These are phyloP conservation scores for Tuber melanosporum DNA, from an alignment of 495 filamentous ascomycete species.

Conservation along the genomic window DNA sequence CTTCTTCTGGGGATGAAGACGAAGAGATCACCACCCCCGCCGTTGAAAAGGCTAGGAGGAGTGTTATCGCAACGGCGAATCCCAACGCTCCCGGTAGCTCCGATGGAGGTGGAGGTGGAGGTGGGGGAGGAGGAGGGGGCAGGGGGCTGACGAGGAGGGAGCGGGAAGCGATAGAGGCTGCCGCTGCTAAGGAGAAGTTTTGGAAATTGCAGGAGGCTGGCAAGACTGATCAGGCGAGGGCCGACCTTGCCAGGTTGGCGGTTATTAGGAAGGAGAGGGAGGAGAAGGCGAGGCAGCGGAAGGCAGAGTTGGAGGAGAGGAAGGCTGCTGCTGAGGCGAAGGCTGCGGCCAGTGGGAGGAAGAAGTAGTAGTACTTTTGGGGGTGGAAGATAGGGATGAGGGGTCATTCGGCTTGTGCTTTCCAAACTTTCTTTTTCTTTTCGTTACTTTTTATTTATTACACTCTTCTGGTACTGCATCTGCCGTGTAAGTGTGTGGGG, in stretches of 20 bases:
- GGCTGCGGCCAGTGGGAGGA: constrained; percentile 22
- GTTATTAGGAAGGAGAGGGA: constrained; percentile 80
- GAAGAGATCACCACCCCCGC: constrained; percentile 26
- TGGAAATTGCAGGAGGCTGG: constrained; percentile 90
- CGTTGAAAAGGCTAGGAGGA: constrained; percentile 19
- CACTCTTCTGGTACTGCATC: neutral
- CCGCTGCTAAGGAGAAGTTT: constrained; percentile 82
- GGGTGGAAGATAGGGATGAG: neutral
- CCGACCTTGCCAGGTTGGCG: constrained; percentile 78
- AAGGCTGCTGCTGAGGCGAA: constrained; percentile 38
- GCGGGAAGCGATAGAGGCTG: constrained; percentile 80
- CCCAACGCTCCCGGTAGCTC: constrained; percentile 37
- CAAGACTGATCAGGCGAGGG: constrained; percentile 92
- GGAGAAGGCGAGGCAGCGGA: constrained; percentile 71
- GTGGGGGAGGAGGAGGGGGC: constrained; percentile 40
- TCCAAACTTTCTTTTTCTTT: neutral
- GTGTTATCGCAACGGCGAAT: constrained; percentile 25
- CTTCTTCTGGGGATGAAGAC: constrained; percentile 55
- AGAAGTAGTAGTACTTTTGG: constrained; percentile 19
- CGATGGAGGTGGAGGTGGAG: constrained; percentile 33
- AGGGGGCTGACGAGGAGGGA: constrained; percentile 70
- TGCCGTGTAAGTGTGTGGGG: neutral
- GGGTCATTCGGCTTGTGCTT: neutral
- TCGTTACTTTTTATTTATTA: neutral
- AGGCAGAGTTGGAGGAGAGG: constrained; percentile 49